Conservation (phyloP, 208 protist genomes). For the Naegleria gruberi region DNA sequence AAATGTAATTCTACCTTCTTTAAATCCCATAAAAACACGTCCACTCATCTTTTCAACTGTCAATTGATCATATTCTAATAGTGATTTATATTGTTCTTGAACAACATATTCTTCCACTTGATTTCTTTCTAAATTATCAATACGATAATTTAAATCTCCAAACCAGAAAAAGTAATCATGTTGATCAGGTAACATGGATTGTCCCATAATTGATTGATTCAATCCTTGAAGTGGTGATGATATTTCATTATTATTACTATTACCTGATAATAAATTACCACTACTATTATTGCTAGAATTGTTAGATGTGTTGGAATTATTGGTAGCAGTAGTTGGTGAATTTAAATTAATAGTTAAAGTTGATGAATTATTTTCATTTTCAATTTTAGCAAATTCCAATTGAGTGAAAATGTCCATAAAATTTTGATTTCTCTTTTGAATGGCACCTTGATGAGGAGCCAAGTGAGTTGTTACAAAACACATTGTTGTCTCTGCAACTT, state of each 20-base stretch:
- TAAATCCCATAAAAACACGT: conserved; percentile 31
- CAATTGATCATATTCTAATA: conserved; percentile 10
- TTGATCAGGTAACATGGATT: conserved; percentile 4
- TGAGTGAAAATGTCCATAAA: conserved; percentile 22
- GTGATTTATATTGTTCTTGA: not conserved
- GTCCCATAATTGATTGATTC: not conserved
- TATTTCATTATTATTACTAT: not conserved
- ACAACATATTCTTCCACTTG: not conserved
- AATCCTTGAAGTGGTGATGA: not conserved
- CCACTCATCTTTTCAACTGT: conserved; percentile 16
- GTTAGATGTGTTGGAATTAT: too few relatives aligned
- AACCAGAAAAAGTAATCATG: conserved; percentile 83
- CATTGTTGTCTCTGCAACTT: not conserved
- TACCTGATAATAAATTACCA: not conserved
- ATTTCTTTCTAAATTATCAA: not conserved
- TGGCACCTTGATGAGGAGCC: conserved; percentile 13
- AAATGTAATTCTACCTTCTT: conserved; percentile 37
- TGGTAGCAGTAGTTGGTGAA: not conserved
- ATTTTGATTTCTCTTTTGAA: conserved; percentile 27
- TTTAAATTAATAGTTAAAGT: not conserved
- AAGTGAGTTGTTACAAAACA: conserved; percentile 27
- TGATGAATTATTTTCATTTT: not conserved
- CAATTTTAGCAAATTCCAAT: not conserved
- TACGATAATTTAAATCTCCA: conserved; percentile 81
- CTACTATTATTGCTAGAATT: not conserved